Evolutionary conservation across 2,329 filamentous ascomycete genomes (phyloP), one percentile per base, ranked within the genome.

Genomic region (Fonsecaea multimorphosa): DNA sequence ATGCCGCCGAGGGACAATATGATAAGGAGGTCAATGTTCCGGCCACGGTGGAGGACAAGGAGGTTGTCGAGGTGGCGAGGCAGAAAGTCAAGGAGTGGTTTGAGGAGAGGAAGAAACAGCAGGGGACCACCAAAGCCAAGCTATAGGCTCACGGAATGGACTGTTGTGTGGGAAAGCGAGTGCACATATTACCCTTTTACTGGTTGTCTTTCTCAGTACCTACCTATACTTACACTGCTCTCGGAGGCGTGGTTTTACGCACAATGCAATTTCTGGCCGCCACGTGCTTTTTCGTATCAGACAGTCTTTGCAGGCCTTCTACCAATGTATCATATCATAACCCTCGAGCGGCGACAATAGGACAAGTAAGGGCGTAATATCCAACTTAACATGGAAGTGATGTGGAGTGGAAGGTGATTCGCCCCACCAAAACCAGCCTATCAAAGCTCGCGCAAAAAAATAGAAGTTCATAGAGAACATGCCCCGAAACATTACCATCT

Each of bases 11-110:
- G 66, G 91, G 86, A 0, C 86, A 93, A 29, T 90, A 90, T 72
- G 88, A 89, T 16, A 90, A 87, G 75, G 81, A 86, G 55, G 89
- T 97, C 1, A 83, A 83, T 67, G 86, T 94, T 53, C 93, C 93
- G 8, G 91, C 90, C 29, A 97, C 93, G 2, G 90, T 97, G 54
- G 93, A 97, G 78, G 93, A 97, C 79, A 80, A 80, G 0, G 83
- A 85, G 31, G 91, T 90, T 8, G 87, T 97, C 7, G 87, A 89
- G 22, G 87, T 91, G 62, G 93, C 92, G 53, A 87, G 88, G 77
- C 80, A 73, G 44, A 90, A 87, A 76, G 85, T 96, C 1, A 84
- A 81, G 73, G 87, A 91, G 78, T 97, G 96, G 78, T 97, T 96
- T 75, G 79, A 81, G 73, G 76, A 81, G 58, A 82, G 66, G 57